A percentile compares a stretch with the other conserved stretches of the same genome.
These are phyloP conservation scores for Pisolithus sp. DNA, from an alignment of 768 basidiomycete genomes.

Conservation along the genomic window DNA sequence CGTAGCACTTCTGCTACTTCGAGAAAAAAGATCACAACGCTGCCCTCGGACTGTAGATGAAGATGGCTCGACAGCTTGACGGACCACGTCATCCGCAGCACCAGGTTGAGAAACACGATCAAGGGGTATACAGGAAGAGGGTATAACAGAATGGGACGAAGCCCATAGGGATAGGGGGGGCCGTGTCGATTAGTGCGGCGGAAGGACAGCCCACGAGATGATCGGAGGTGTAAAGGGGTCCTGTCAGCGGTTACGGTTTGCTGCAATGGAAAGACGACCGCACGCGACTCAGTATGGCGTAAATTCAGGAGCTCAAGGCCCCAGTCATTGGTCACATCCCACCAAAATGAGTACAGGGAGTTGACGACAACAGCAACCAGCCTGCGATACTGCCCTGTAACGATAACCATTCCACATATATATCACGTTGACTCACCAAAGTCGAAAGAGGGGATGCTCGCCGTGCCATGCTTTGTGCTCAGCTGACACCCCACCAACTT, in stretches of 20 bases:
- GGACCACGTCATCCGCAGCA: conserved; percentile 90
- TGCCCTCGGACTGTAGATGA: conserved; percentile 72
- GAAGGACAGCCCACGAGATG: conserved; percentile 13
- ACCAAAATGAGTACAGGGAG: conserved; percentile 96
- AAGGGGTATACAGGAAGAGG: conserved; percentile 83
- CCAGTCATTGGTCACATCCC: conserved; percentile 99
- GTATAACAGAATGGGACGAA: conserved; percentile 70
- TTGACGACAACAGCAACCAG: conserved; percentile 79
- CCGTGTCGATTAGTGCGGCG: conserved; percentile 10
- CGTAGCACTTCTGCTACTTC: conserved; percentile 86
- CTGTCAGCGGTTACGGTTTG: conserved; percentile 25
- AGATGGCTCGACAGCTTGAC: conserved; percentile 86
- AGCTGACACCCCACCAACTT: conserved; percentile 39
- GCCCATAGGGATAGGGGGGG: conserved; percentile 53
- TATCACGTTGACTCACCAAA: conserved; percentile 57
- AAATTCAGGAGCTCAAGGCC: conserved; percentile 70
- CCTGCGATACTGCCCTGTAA: conserved; percentile 41
- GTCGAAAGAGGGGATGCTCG: conserved; percentile 71
- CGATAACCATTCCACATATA: neutral
- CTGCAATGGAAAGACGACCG: conserved; percentile 40
- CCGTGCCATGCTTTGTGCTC: conserved; percentile 57
- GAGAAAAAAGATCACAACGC: conserved; percentile 79
- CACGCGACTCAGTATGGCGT: conserved; percentile 22
- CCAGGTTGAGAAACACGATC: conserved; percentile 72
- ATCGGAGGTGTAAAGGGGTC: conserved; percentile 9